These are phyloP conservation scores for Inga leiocalycina DNA, from an alignment of 306 rosid species.

Conservation along the genomic window DNA sequence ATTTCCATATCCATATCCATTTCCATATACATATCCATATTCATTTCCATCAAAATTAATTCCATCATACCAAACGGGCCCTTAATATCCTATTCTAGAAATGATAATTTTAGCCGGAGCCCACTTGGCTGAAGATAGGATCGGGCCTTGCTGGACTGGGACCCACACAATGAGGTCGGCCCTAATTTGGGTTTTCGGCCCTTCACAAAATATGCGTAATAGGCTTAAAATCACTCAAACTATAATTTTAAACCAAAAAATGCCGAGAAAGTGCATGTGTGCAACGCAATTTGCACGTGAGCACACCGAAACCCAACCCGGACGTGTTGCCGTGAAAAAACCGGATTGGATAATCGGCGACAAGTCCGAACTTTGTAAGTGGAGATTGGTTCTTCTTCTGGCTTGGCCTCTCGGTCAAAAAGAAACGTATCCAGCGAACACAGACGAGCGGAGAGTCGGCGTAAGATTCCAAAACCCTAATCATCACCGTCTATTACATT, in stretches of 20 bases:
- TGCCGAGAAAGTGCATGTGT: not conserved
- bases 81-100: too few species aligned
- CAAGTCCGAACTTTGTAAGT: constrained; percentile 64
- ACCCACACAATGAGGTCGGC: not conserved
- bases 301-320: constrained; percentile 68
- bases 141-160: not conserved
- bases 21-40: too few species aligned
- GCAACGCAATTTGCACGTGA: constrained; percentile 39
- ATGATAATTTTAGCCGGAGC: not conserved
- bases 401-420: constrained; percentile 56
- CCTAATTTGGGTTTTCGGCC: not conserved
- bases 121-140: not conserved
- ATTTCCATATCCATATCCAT: too few species aligned
- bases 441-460: constrained; percentile 46
- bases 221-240: not conserved
- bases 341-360: constrained; percentile 62
- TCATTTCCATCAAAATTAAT: too few species aligned
- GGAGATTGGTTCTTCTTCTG: constrained; percentile 49
- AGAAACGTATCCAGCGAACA: constrained; percentile 44
- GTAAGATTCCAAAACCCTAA: constrained; percentile 50
- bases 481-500: not conserved
- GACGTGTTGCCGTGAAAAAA: constrained; percentile 61
- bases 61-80: too few species aligned
- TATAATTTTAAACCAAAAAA: not conserved
- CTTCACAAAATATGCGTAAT: not conserved